phyloP scores from a whole-genome alignment of 768 basidiomycete genomes.

The Cyclocybe aegerita region DNA sequence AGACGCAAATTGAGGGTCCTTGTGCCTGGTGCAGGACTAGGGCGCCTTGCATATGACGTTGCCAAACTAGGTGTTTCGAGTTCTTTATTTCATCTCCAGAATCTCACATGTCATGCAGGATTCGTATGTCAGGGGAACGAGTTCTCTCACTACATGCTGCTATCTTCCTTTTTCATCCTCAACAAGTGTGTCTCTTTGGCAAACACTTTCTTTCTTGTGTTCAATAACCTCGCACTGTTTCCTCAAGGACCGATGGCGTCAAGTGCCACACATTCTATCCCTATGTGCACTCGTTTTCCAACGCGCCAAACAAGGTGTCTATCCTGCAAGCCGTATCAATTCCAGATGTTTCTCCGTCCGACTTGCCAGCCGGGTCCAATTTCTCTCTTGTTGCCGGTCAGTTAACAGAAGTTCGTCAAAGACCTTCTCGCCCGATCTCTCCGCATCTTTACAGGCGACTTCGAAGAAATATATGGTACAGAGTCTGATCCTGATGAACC shows the following conservation, averaged over 20 bases:
- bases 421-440: constrained; percentile 2
- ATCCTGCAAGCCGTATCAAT: constrained; percentile 70
- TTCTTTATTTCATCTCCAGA: neutral
- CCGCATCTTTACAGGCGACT: constrained; percentile 62
- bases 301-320: constrained; percentile 55
- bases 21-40: constrained; percentile 89
- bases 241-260: constrained; percentile 60
- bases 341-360: constrained; percentile 82
- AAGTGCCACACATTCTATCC: constrained; percentile 79
- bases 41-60: constrained; percentile 85
- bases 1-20: constrained; percentile 69
- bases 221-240: constrained; percentile 1
- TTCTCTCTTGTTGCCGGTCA: constrained; percentile 87
- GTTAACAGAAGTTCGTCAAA: constrained; percentile 10
- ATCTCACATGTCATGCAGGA: constrained; percentile 42
- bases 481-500: constrained; percentile 55
- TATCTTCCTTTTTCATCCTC: constrained; percentile 84
- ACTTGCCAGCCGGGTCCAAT: constrained; percentile 59
- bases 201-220: neutral
- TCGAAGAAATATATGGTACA: constrained; percentile 86
- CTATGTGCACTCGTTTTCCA: constrained; percentile 92
- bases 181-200: constrained; percentile 58
- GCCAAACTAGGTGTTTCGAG: constrained; percentile 69
- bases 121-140: constrained; percentile 94
- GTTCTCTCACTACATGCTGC: constrained; percentile 94